Evolutionary conservation across 805 yeast species (phyloP).

Genomic region (Kodamaea jinghongensis): DNA sequence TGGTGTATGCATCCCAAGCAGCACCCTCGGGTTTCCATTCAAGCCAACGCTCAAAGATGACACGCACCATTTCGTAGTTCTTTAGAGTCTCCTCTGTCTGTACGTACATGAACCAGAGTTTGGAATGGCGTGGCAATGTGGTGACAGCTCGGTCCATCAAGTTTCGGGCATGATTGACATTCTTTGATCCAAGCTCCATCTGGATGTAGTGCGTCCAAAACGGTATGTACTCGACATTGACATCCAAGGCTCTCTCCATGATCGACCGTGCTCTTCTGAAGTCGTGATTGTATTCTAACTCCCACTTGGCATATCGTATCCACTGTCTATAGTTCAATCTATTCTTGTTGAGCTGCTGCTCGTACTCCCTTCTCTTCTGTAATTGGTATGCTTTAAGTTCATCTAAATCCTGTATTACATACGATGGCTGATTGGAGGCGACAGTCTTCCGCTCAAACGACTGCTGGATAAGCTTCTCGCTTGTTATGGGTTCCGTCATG

Average conservation of each 20-base stretch:
- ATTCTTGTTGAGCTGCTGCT: slow-evolving; percentile 82
- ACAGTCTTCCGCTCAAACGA: slow-evolving; percentile 28
- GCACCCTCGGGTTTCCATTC: slow-evolving; percentile 64
- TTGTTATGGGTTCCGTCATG: slow-evolving; percentile 24
- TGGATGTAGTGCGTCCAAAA: slow-evolving; percentile 85
- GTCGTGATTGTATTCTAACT: slow-evolving; percentile 71
- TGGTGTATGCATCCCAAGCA: slow-evolving; percentile 75
- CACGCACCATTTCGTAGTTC: slow-evolving; percentile 58
- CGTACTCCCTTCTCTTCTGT: slow-evolving; percentile 76
- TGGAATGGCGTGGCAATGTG: slow-evolving; percentile 73
- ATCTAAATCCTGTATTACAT: slow-evolving; percentile 62
- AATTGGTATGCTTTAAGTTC: slow-evolving; percentile 76
- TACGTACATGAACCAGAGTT: slow-evolving; percentile 82
- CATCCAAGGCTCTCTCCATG: slow-evolving; percentile 81
- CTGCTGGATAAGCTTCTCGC: slow-evolving; percentile 36
- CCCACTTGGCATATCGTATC: slow-evolving; percentile 90
- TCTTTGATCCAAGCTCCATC: slow-evolving; percentile 66
- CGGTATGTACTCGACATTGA: slow-evolving; percentile 72
- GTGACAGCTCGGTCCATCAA: slow-evolving; percentile 74
- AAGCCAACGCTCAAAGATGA: slow-evolving; percentile 76
- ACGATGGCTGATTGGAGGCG: slow-evolving; percentile 27
- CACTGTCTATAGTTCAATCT: slow-evolving; percentile 82
- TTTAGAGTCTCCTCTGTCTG: slow-evolving; percentile 78
- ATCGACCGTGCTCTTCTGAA: slow-evolving; percentile 77
- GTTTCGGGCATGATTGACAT: slow-evolving; percentile 86